Conservation (phyloP, 2,329 filamentous ascomycete species). For the Arthrinium puccinioides region DNA sequence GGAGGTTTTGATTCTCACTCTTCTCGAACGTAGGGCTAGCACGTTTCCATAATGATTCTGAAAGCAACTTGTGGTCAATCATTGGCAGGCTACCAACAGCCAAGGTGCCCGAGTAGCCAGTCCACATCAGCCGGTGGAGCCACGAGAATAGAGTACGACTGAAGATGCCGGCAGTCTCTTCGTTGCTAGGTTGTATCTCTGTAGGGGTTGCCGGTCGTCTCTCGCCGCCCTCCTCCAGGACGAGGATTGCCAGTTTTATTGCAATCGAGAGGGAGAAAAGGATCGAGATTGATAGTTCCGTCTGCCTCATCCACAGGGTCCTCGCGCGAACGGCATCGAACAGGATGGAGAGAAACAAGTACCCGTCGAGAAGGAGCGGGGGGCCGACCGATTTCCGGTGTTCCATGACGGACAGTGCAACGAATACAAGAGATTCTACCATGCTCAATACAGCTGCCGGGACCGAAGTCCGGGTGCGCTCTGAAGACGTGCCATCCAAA, state of each 20-base stretch:
- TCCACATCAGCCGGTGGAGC: slow-evolving; percentile 12
- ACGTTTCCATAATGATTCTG: background rate
- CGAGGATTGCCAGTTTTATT: slow-evolving; percentile 7
- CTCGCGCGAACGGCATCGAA: slow-evolving; percentile 10
- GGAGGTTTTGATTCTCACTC: background rate
- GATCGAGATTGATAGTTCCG: background rate
- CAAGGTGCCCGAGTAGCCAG: slow-evolving; percentile 9
- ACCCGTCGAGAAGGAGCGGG: slow-evolving; percentile 9
- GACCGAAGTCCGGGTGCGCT: slow-evolving; percentile 6
- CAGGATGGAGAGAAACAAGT: slow-evolving; percentile 9
- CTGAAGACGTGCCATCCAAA: background rate
- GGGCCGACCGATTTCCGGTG: slow-evolving; percentile 10
- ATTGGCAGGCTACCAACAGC: slow-evolving; percentile 6
- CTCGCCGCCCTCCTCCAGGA: slow-evolving; percentile 5
- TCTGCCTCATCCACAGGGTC: slow-evolving; percentile 8
- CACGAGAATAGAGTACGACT: slow-evolving; percentile 16
- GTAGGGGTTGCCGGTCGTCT: background rate
- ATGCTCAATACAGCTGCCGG: slow-evolving; percentile 8
- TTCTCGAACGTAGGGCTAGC: slow-evolving; percentile 2
- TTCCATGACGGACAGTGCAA: slow-evolving; percentile 10
- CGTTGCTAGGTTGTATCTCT: slow-evolving; percentile 7
- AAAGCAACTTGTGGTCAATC: slow-evolving; percentile 7
- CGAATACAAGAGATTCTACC: slow-evolving; percentile 7
- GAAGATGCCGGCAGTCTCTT: slow-evolving; percentile 19
- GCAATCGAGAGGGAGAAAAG: slow-evolving; percentile 2